phyloP scores from a whole-genome alignment of 129 eudicot genomes.

The Smallanthus sonchifolius region DNA sequence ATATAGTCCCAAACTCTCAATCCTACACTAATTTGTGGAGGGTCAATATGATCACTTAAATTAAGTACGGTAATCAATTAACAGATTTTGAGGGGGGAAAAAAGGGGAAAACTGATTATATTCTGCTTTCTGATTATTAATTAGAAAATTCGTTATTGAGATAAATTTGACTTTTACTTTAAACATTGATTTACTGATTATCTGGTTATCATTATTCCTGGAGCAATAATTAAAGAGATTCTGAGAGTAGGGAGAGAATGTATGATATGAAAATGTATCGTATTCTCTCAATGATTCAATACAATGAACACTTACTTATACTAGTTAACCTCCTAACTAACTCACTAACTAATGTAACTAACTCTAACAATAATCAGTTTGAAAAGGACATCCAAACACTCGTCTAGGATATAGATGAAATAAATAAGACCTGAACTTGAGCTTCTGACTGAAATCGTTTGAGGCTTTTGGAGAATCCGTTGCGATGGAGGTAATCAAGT shows the following conservation, averaged over 20 bases:
- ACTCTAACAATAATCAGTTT: too few species aligned
- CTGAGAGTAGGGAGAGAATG: too few species aligned
- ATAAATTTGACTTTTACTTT: neutral
- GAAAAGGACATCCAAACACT: neutral
- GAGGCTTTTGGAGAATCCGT: constrained; percentile 49
- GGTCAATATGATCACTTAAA: neutral
- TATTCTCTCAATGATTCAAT: too few species aligned
- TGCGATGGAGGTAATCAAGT: constrained; percentile 42
- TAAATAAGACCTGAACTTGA: constrained; percentile 40
- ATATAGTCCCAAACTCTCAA: neutral
- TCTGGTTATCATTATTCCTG: neutral
- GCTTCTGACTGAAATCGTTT: constrained; percentile 65
- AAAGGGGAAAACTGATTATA: too few species aligned
- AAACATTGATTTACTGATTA: neutral
- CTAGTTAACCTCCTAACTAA: too few species aligned
- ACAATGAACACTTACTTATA: too few species aligned
- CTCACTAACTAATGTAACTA: too few species aligned
- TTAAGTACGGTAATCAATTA: too few species aligned
- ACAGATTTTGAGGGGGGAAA: too few species aligned
- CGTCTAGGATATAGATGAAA: neutral
- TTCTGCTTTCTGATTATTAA: too few species aligned
- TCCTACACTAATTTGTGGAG: neutral
- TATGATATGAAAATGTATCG: too few species aligned
- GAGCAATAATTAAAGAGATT: neutral
- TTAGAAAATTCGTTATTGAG: neutral